These are phyloP conservation scores for Centella asiatica DNA, from an alignment of 129 eudicot genomes.

Conservation along the genomic window DNA sequence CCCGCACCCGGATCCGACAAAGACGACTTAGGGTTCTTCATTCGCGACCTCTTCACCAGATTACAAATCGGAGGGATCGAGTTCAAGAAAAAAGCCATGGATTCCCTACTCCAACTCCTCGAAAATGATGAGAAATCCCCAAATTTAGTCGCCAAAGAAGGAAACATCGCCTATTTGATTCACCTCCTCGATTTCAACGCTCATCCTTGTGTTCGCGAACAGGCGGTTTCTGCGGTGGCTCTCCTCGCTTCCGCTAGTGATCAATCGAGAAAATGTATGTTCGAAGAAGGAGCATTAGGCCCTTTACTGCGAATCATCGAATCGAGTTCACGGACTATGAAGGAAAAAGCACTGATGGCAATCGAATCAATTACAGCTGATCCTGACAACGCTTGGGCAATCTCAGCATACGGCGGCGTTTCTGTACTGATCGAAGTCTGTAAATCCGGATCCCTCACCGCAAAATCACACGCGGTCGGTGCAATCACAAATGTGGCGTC, in stretches of 20 bases:
- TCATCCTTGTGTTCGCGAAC: conserved; percentile 47
- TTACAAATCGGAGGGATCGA: conserved; percentile 71
- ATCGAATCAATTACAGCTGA: conserved; percentile 68
- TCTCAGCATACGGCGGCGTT: conserved; percentile 76
- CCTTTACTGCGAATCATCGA: conserved; percentile 61
- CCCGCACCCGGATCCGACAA: conserved; percentile 44
- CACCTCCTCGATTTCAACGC: conserved; percentile 33
- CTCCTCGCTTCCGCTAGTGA: conserved; percentile 48
- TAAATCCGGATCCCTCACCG: conserved; percentile 46
- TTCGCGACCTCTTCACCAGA: conserved; percentile 53
- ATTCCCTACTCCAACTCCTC: conserved; percentile 44
- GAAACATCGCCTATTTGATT: conserved; percentile 41
- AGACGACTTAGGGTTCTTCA: conserved; percentile 49
- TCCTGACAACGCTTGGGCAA: conserved; percentile 76
- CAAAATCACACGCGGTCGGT: conserved; percentile 61
- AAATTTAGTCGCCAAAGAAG: conserved; percentile 46
- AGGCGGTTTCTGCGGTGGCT: conserved; percentile 49
- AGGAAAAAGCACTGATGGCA: conserved; percentile 69
- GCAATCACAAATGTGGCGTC: conserved; percentile 54
- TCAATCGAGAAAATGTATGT: conserved; percentile 46
- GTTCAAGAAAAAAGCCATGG: conserved; percentile 58
- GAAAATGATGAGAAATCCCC: conserved; percentile 50
- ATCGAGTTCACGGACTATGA: conserved; percentile 39
- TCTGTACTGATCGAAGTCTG: conserved; percentile 53
- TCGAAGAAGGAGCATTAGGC: conserved; percentile 78